Evolutionary conservation across 345 rosid species (phyloP).

Genomic region (Eutrema japonicum): DNA sequence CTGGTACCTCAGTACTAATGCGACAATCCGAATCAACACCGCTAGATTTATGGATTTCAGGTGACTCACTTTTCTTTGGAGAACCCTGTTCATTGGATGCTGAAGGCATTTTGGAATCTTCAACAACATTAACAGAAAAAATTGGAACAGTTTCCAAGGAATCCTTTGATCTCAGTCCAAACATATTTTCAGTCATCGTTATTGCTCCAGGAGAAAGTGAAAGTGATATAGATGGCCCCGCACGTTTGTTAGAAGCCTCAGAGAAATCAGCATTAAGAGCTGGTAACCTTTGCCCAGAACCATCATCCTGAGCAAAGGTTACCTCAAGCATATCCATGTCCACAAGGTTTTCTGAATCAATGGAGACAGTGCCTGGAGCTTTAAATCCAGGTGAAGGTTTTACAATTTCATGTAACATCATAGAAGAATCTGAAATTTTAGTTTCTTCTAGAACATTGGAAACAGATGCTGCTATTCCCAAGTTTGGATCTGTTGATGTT

Average conservation of each 20-base stretch:
- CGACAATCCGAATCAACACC: constrained; percentile 21
- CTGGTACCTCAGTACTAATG: constrained; percentile 18
- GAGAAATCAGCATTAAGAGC: constrained; percentile 1
- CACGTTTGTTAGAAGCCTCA: constrained; percentile 19
- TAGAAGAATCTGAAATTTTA: constrained; percentile 8
- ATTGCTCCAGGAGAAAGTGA: constrained; percentile 14
- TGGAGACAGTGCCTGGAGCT: constrained; percentile 35
- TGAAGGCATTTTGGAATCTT: constrained; percentile 26
- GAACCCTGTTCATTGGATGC: constrained; percentile 11
- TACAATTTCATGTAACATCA: constrained; percentile 15
- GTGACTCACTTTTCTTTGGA: constrained; percentile 23
- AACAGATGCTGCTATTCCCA: background rate
- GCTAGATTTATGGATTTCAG: constrained; percentile 24
- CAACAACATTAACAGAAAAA: constrained; percentile 11
- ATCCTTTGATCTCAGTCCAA: constrained; percentile 21
- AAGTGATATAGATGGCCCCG: constrained; percentile 8
- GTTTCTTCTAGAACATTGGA: constrained; percentile 22
- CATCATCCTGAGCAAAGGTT: constrained; percentile 10
- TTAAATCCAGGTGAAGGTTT: constrained; percentile 26
- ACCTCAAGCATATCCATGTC: constrained; percentile 13
- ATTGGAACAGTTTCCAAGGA: constrained; percentile 11
- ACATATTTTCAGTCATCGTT: constrained; percentile 21
- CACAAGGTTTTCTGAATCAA: constrained; percentile 31
- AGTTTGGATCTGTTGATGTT: constrained; percentile 23
- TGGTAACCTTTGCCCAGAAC: constrained; percentile 2